These are phyloP conservation scores for Claviceps humidiphila DNA, from an alignment of 2,329 filamentous ascomycete species.

Conservation along the genomic window DNA sequence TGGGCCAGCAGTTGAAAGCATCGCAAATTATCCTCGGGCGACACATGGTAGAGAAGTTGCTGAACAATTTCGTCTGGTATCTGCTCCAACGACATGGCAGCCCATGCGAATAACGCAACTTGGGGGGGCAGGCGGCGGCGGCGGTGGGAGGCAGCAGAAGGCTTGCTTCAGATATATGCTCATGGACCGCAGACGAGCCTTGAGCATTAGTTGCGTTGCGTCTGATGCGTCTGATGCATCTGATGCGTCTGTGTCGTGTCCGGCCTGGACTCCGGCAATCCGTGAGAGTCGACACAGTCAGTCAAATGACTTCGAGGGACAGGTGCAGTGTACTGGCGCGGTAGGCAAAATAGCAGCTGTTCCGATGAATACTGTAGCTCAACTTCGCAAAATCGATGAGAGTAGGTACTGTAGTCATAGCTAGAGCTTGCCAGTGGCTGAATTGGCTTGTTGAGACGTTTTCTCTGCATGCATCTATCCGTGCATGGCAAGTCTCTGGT, in stretches of 20 bases:
- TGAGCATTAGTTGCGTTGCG: background rate
- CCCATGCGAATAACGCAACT: conserved; percentile 7
- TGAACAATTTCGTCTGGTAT: conserved; percentile 80
- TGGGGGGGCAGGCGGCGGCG: background rate
- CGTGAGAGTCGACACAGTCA: background rate
- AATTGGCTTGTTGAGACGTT: background rate
- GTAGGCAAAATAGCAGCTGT: background rate
- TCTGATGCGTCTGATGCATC: background rate
- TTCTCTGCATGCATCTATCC: conserved; percentile 5
- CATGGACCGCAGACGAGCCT: background rate
- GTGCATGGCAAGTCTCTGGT: background rate
- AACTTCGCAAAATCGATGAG: background rate
- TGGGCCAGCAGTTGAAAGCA: conserved; percentile 42
- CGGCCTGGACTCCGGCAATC: background rate
- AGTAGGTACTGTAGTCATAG: background rate
- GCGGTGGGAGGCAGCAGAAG: background rate
- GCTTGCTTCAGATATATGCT: background rate
- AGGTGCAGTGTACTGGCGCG: background rate
- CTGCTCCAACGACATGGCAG: conserved; percentile 25
- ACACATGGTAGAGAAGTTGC: conserved; percentile 54
- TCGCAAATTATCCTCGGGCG: conserved; percentile 38
- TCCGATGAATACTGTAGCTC: background rate
- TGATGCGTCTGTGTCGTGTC: background rate
- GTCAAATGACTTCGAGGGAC: too few relatives aligned
- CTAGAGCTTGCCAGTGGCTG: background rate